Base-by-base conservation (phyloP, 2,329 filamentous ascomycete species). In the Hawksworthiomyces lignivorus region DNA sequence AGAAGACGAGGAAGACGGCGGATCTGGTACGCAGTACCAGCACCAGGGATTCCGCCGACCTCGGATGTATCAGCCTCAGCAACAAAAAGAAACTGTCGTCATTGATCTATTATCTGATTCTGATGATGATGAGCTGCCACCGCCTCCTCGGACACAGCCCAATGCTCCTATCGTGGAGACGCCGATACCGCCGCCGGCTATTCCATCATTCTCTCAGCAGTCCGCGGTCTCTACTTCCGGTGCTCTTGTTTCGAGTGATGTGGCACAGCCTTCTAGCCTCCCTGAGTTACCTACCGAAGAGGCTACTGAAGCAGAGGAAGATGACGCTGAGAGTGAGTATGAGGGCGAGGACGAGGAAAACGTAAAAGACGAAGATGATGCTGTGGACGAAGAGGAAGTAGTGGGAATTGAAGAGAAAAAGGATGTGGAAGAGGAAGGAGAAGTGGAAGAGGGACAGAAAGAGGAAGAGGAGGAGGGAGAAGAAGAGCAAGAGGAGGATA, bases 31-130 rank as follows among this genome's bases (percentile, higher is more conserved):
- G n/a, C 15, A 28, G 9, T 7, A 32, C 5, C 17, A 19, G n/a
- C 19, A 41, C 4, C 29, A 35, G 6, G 37, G 29, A 5, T 36
- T 32, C 28, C 24, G 32, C 4, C 43, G 18, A 4, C 44, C 29
- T 4, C 26, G 14, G n/a, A 30, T 41, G 36, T 41, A 39, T 11
- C 36, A 35, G 9, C 29, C 17, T 14, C 31, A 32, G 21, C 17
- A 39, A n/a, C 15, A 41, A 17, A 33, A 26, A 4, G 20, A 45
- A 10, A 65, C 67, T 2, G 60, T 71, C 4, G 60, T 72, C 15
- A 73, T 73, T 44, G 63, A 62, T 40, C 50, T 73, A 9, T 54
- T 72, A 4, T 70, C 69, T 1, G 67, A 72, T 43, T 68, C 64
- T 3, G 67, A 70, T 24, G 59, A 62, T 33, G 58, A 65, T 9